phyloP scores from a whole-genome alignment of 768 basidiomycete species.

The Rhizopogon rudus region DNA sequence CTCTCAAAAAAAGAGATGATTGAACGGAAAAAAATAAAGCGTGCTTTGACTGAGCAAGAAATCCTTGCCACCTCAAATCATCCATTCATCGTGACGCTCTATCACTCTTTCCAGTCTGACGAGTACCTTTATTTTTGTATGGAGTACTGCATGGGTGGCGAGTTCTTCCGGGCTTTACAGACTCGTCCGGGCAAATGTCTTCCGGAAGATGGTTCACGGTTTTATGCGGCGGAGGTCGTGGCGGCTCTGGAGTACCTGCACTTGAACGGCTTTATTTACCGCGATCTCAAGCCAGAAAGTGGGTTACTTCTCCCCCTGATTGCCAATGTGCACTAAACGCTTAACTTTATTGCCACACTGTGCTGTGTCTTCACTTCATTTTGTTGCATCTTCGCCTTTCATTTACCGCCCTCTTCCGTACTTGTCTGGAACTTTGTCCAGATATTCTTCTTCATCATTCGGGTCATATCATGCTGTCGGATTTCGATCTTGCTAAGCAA shows the following conservation, averaged over 20 bases:
- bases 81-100: conserved; percentile 98
- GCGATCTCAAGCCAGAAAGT: conserved; percentile 99
- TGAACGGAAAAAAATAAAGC: conserved; percentile 98
- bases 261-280: conserved; percentile 98
- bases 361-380: background rate
- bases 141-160: conserved; percentile 99
- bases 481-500: conserved; percentile 98
- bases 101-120: conserved; percentile 98
- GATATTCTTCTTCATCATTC: conserved; percentile 97
- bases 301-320: conserved; percentile 31
- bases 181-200: conserved; percentile 96
- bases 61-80: conserved; percentile 98
- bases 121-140: conserved; percentile 98
- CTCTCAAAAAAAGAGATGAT: conserved; percentile 99
- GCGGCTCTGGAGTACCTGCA: conserved; percentile 98
- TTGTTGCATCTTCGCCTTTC: background rate
- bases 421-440: conserved; percentile 27
- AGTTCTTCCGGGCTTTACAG: conserved; percentile 98
- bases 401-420: conserved; percentile 3
- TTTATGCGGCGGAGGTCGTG: conserved; percentile 98
- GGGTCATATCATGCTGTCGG: conserved; percentile 98
- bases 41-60: conserved; percentile 97
- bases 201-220: conserved; percentile 89
- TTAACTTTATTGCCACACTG: conserved; percentile 6
- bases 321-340: background rate